Conservation (phyloP, 208 protist genomes). For the Leishmania tropica region DNA sequence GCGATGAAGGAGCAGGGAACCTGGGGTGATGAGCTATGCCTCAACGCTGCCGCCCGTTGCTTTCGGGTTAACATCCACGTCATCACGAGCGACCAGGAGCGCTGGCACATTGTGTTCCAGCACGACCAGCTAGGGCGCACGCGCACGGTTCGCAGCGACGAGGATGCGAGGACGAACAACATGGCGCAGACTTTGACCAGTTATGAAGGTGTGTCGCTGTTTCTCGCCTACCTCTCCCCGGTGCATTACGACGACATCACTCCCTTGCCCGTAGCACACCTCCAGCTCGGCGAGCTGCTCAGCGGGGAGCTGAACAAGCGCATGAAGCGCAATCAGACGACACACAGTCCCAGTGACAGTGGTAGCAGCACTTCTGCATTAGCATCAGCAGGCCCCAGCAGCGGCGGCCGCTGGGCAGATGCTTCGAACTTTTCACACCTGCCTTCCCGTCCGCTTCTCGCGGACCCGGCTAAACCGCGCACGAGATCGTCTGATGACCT, state of each 20-base stretch:
- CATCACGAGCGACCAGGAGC: constrained; percentile 72
- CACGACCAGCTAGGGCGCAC: constrained; percentile 60
- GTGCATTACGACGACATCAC: constrained; percentile 88
- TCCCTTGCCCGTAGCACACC: constrained; percentile 26
- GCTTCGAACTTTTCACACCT: background rate
- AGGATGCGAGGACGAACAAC: background rate
- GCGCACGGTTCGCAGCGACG: constrained; percentile 3
- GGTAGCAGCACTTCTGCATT: background rate
- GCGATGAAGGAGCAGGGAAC: constrained; percentile 61
- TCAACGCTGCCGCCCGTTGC: constrained; percentile 83
- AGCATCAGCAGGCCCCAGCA: background rate
- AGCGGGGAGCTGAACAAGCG: constrained; percentile 45
- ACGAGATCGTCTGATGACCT: constrained; percentile 10
- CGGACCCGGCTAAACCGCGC: background rate
- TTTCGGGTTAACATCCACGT: constrained; percentile 88
- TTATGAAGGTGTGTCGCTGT: constrained; percentile 49
- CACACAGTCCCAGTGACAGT: background rate
- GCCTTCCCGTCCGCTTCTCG: background rate
- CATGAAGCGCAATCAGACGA: constrained; percentile 19
- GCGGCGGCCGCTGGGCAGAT: background rate
- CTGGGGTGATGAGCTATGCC: constrained; percentile 88
- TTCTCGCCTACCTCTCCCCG: constrained; percentile 72
- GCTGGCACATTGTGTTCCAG: constrained; percentile 85
- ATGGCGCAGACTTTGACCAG: background rate
- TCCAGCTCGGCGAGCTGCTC: constrained; percentile 50